Base-by-base conservation (phyloP, 2,329 filamentous ascomycete genomes). In the Diaporthe destruens region DNA sequence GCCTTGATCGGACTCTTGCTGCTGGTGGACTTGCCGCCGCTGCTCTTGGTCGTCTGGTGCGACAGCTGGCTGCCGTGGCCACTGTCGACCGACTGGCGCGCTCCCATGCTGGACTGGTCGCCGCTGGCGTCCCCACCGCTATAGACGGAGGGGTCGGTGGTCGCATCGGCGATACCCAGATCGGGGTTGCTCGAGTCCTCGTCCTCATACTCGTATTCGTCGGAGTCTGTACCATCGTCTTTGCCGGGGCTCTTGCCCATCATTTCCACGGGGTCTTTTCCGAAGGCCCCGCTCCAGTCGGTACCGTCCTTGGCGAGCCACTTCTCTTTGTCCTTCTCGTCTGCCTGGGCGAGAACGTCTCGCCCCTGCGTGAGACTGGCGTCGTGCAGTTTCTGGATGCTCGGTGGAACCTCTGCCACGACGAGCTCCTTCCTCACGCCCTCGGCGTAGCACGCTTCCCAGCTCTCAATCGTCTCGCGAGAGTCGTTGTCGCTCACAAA, bases 381-480 rank as follows among this genome's bases (percentile, higher is more conserved):
- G 39, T 97, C 93, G 80, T 98, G 96, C 14, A 98, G 85, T 77
- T 92, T 87, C 80, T 93, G 90, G 0, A 96, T 87, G 14, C 89
- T 83, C 0, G 91, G 89, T 0, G 95, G 94, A 0, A 98, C 85
- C 78, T 97, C 92, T 32, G 91, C 88, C 12, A 88, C 84, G 0
- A 98, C 94, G 36, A 90, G 88, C 71, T 91, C 88, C 18, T 87
- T 83, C 2, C 96, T 90, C 0, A 98, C 94, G 16, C 96, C 96
- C 81, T 98, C 95, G 0, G 94, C 91, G 53, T 93, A 90, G 80
- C 96, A 98, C 0, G 95, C 94, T 81, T 98, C 95, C 94, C 95
- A 98, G 0, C 93, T 93, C 83, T 98, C 96, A 75, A 94, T 97
- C 0, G 95, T 98, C 85, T 98, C 96, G 42, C 96, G 92, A 1